Evolutionary conservation across 1,139 yeast genomes (phyloP).

Genomic region (Hyphopichia pseudoburtonii): DNA sequence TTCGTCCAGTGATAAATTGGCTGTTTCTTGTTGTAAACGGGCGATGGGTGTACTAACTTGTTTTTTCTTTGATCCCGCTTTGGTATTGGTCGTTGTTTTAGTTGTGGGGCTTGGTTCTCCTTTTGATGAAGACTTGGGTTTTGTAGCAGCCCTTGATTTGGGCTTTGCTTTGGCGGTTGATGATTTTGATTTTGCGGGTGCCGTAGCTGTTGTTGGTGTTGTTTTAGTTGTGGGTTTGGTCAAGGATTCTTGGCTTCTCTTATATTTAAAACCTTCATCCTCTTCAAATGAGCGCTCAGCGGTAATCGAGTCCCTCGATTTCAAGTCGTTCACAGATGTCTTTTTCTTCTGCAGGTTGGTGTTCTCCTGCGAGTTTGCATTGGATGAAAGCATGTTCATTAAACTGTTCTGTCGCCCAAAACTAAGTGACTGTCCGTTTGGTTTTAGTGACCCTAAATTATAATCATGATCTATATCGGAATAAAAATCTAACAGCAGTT

Average conservation of each 20-base stretch:
- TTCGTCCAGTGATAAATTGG: conserved; percentile 15
- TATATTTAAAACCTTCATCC: conserved; percentile 48
- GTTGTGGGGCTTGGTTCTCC: too few relatives aligned
- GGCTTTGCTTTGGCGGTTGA: conserved; percentile 3
- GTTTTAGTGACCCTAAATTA: not conserved
- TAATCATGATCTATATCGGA: not conserved
- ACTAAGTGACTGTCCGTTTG: not conserved
- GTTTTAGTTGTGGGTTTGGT: not conserved
- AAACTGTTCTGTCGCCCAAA: not conserved
- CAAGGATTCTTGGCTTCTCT: conserved; percentile 25
- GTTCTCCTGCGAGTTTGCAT: not conserved
- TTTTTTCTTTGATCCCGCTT: conserved; percentile 12
- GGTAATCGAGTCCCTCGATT: not conserved
- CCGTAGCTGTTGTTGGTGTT: conserved; percentile 8
- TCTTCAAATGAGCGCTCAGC: conserved; percentile 29
- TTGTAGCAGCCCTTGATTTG: conserved; percentile 7
- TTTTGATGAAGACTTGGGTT: conserved; percentile 1
- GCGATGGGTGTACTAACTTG: conserved; percentile 27
- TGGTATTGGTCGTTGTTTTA: conserved; percentile 8
- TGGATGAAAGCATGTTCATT: conserved; percentile 1
- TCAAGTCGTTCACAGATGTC: not conserved
- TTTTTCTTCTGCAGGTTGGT: not conserved
- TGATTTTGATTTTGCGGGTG: conserved; percentile 9
- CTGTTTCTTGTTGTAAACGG: conserved; percentile 24
- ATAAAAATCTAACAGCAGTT: not conserved